Base-by-base conservation (phyloP, 768 basidiomycete genomes). In the Mycena floridula region DNA sequence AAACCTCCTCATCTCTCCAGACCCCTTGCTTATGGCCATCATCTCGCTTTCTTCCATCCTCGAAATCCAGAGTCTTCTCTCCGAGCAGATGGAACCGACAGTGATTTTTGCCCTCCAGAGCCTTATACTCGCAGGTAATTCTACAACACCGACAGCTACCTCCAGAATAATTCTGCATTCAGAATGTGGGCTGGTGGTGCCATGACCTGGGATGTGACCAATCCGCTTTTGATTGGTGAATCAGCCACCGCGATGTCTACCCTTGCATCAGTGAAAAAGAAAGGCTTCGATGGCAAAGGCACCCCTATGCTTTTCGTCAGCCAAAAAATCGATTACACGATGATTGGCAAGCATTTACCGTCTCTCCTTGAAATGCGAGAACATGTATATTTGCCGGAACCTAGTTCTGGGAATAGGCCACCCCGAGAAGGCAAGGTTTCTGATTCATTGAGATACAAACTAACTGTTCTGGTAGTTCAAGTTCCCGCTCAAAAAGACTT, bases 181-280 rank as follows among this genome's bases (percentile, higher is more conserved):
- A 68, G 86, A n/a, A 89, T 89, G 87, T 89, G 86, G 85, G 85
- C 83, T 3, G 74, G 82, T 18, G 87, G 86, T 3, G 72, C 63
- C 53, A 79, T 89, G 58, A 65, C 61, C 22, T 89, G 84, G 84
- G 70, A 79, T 52, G 50, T 61, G 38, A 43, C 56, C 24, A 59
- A 62, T 26, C 72, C 74, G 1, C 58, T 89, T 48, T 51, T 69
- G 35, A 66, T 82, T 25, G 86, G 85, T 9, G 65, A 72, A 37
- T 68, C 55, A 37, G 79, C 77, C 0, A 66, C 40, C 3, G 76
- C 79, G 12, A 61, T 58, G 12, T 70, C 76, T 45, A 72, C 61
- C 23, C 68, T 87, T 27, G 64, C 54, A 7, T 67, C 68, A 16
- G 70, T 82, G 20, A 64, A 74, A 54, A 79, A 78, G 72, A 86